Percentiles rank a stretch among this genome's conserved stretches.
These are phyloP conservation scores for Ophiocordyceps robertsii DNA, from an alignment of 2,329 filamentous ascomycete species.

Conservation along the genomic window DNA sequence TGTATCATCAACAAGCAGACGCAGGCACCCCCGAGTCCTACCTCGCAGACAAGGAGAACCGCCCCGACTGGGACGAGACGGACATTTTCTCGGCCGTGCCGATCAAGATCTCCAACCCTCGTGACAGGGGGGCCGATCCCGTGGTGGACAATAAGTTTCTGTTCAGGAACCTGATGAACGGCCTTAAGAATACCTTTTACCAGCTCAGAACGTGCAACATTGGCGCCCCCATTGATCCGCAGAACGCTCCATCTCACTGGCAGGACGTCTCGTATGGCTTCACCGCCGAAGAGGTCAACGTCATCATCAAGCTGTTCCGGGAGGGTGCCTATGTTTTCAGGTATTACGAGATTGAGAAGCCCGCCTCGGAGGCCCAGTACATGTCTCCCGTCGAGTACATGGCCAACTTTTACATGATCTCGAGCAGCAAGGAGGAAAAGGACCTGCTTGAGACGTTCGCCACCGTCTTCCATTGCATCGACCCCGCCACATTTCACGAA, in stretches of 20 bases:
- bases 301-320: constrained; percentile 93
- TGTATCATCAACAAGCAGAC: constrained; percentile 57
- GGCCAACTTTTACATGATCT: constrained; percentile 89
- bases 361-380: constrained; percentile 56
- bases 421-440: constrained; percentile 91
- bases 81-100: constrained; percentile 95
- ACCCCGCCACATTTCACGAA: constrained; percentile 96
- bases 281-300: constrained; percentile 89
- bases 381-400: constrained; percentile 81
- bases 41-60: constrained; percentile 65
- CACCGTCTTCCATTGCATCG: constrained; percentile 95
- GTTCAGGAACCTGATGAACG: constrained; percentile 92
- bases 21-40: constrained; percentile 57
- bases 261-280: constrained; percentile 92
- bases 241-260: constrained; percentile 80
- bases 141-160: constrained; percentile 96
- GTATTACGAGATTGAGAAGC: constrained; percentile 87
- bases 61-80: constrained; percentile 93
- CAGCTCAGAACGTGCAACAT: constrained; percentile 86
- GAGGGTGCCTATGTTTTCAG: constrained; percentile 94
- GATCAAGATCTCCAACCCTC: constrained; percentile 86
- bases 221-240: constrained; percentile 54
- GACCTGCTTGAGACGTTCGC: constrained; percentile 95
- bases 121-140: constrained; percentile 78
- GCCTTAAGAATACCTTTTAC: constrained; percentile 92